Evolutionary conservation across 2,329 filamentous ascomycete species (phyloP).

Genomic region (Thermothelomyces thermophilus): DNA sequence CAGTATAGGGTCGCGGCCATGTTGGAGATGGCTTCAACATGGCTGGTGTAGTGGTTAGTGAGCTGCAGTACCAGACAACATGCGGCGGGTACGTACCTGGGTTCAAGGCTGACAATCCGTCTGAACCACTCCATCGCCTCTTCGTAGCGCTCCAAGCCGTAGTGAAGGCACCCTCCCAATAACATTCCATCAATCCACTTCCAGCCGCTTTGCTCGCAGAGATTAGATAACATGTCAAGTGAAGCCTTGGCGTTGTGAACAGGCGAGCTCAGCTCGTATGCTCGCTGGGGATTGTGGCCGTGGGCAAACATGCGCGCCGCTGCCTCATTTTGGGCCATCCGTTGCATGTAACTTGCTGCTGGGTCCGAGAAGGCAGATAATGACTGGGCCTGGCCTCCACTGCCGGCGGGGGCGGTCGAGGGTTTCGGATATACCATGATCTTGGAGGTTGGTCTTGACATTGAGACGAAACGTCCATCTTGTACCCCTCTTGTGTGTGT

Average conservation of each 20-base stretch:
- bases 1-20: constrained; percentile 84
- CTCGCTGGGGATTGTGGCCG: constrained; percentile 17
- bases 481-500: constrained; percentile 51
- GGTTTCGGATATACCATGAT: constrained; percentile 51
- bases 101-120: constrained; percentile 51
- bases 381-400: constrained; percentile 8
- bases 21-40: constrained; percentile 92
- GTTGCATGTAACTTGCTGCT: constrained; percentile 17
- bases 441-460: constrained; percentile 37
- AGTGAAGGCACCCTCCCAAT: constrained; percentile 83
- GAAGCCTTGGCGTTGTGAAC: constrained; percentile 56
- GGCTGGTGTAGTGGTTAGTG: constrained; percentile 41
- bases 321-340: constrained; percentile 22
- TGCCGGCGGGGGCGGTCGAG: constrained; percentile 31
- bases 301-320: constrained; percentile 18
- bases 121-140: constrained; percentile 70
- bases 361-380: constrained; percentile 9
- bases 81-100: constrained; percentile 40
- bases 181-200: constrained; percentile 91
- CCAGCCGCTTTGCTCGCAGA: constrained; percentile 77
- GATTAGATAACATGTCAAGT: constrained; percentile 61
- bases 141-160: constrained; percentile 78
- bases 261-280: constrained; percentile 32
- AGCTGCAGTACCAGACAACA: neutral
- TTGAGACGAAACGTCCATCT: constrained; percentile 33